Evolutionary conservation across 2,329 filamentous ascomycete species (phyloP).

Genomic region (Hymenoscyphus albidus): DNA sequence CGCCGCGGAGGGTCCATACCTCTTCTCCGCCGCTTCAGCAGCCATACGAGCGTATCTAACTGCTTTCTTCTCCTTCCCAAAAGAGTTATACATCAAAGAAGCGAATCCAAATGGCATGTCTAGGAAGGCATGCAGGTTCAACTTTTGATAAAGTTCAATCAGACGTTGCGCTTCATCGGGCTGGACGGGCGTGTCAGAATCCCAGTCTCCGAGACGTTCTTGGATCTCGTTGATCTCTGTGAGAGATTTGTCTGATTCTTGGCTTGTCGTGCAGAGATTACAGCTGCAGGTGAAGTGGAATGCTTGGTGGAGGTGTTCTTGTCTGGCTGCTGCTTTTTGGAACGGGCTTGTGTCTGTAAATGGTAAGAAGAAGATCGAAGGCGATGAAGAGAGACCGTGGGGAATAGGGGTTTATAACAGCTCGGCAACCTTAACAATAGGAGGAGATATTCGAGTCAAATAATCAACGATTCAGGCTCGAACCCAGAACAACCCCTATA

Average conservation of each 20-base stretch:
- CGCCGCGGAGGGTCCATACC: slow-evolving; percentile 36
- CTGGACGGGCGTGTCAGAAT: slow-evolving; percentile 9
- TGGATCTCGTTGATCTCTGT: slow-evolving; percentile 34
- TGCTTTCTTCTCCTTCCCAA: slow-evolving; percentile 32
- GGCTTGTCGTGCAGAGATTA: slow-evolving; percentile 33
- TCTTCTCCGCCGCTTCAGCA: slow-evolving; percentile 35
- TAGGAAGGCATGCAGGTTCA: slow-evolving; percentile 39
- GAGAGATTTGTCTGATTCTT: slow-evolving; percentile 34
- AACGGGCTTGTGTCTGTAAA: slow-evolving; percentile 36
- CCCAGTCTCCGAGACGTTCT: slow-evolving; percentile 9
- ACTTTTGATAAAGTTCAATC: slow-evolving; percentile 35
- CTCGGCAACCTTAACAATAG: neutral
- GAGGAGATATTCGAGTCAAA: neutral
- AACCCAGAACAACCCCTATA: neutral
- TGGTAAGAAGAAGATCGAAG: neutral
- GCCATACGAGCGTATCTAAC: slow-evolving; percentile 36
- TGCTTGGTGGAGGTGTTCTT: slow-evolving; percentile 32
- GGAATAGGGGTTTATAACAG: neutral
- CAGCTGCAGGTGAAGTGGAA: slow-evolving; percentile 43
- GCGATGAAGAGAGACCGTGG: neutral
- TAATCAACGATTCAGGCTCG: neutral
- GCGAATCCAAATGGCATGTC: slow-evolving; percentile 40
- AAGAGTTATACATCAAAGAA: slow-evolving; percentile 39
- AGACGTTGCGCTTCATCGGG: slow-evolving; percentile 33
- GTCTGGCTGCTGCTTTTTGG: slow-evolving; percentile 32